These are phyloP conservation scores for Jamesozyma hellenica DNA, from an alignment of 805 yeast species.

Conservation along the genomic window DNA sequence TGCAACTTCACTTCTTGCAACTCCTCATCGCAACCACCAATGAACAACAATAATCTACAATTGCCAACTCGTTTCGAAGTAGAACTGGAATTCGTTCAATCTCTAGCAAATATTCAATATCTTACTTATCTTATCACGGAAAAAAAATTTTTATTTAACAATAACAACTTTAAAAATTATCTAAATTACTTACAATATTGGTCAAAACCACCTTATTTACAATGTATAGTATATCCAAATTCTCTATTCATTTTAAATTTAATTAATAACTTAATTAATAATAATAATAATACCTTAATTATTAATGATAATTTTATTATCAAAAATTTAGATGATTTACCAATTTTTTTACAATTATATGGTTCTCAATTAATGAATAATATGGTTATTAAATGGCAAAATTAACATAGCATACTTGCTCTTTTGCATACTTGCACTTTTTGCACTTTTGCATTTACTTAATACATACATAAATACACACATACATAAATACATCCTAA, in stretches of 20 bases:
- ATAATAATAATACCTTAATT: constrained; percentile 26
- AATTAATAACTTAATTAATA: constrained; percentile 29
- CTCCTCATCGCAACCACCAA: not conserved
- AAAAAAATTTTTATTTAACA: constrained; percentile 55
- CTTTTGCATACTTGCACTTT: no score
- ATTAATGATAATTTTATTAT: constrained; percentile 26
- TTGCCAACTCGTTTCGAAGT: constrained; percentile 43
- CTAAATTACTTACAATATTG: constrained; percentile 78
- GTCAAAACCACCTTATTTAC: constrained; percentile 59
- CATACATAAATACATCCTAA: not conserved
- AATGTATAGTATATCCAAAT: constrained; percentile 57
- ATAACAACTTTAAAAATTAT: constrained; percentile 56
- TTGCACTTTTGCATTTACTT: no score
- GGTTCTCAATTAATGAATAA: constrained; percentile 46
- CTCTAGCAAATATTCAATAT: constrained; percentile 82
- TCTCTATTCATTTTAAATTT: constrained; percentile 72
- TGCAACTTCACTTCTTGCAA: no score
- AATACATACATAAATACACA: not conserved
- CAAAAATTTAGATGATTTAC: constrained; percentile 42
- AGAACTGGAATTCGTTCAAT: constrained; percentile 67
- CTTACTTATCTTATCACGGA: constrained; percentile 73
- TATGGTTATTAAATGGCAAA: constrained; percentile 60
- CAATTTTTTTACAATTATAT: constrained; percentile 35
- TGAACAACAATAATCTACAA: not conserved
- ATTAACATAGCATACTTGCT: no score